Base-by-base conservation (phyloP, 192 early-diverging fungal species). In the Mortierella antarctica region DNA sequence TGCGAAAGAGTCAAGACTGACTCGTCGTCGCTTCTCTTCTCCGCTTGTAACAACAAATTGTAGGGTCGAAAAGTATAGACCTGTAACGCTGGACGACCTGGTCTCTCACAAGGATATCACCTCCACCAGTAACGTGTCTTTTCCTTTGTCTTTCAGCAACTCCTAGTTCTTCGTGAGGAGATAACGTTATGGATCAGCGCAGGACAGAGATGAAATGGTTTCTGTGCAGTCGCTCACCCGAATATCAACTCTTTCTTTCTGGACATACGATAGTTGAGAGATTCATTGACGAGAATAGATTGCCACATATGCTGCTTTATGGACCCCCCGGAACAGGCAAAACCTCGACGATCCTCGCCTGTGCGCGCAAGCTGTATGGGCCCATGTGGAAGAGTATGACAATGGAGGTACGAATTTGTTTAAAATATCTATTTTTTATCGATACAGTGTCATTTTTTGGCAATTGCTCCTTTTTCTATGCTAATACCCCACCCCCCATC, bases 1-100 rank as follows among this genome's bases (percentile, higher is more conserved):
- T 21, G 54, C 20, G 59, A 45, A 67, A 57, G 53, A 57, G 46
- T 48, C 14, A 42, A 2, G 17, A 11, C 20, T 18, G 0, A 49
- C 46, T 50, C 2, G 48, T 5, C 6, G 0, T 41, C 2, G 17
- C 17, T 41, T 2, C 15, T 17, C 4, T 1, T 51, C 10, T 41
- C 31, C n/a, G 9, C 20, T 8, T 49, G 0, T 66, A 31, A 31
- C 31, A 31, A 31, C 31, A 31, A 31, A 1, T 46, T 21, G 14
- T 61, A 95, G 97, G 97, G 95, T 99, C 6, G 98, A 99, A 82
- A 99, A 99, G 73, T 99, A 99, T 79, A 88, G 98, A 57, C 98
- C 97, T 10, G 73, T 85, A 0, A 84, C 86, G n/a, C 83, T 99
- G n/a, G 90, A 92, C 57, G 97, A 99, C 51, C 87, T 99, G 53